A percentile compares a stretch with the other conserved stretches of the same genome.
phyloP scores from a whole-genome alignment of 2,329 filamentous ascomycete genomes.

The Waltergamsia citrina region DNA sequence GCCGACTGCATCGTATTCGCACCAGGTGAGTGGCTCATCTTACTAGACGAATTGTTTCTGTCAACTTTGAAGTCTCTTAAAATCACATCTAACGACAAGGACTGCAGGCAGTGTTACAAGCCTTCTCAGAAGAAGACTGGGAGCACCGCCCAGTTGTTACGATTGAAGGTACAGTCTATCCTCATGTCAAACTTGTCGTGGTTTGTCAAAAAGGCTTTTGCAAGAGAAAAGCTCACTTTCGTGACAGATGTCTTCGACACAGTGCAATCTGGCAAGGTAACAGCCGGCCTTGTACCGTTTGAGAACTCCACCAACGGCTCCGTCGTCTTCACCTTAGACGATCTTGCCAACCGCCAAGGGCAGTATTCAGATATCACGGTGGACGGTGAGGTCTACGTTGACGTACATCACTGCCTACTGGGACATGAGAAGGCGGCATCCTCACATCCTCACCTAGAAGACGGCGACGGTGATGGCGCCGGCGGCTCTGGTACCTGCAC shows the following conservation, averaged over 20 bases:
- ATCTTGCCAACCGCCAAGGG: slow-evolving; percentile 65
- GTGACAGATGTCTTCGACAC: slow-evolving; percentile 65
- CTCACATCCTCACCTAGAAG: not conserved
- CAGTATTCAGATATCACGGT: slow-evolving; percentile 62
- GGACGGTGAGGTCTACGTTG: slow-evolving; percentile 75
- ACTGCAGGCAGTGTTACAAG: slow-evolving; percentile 31
- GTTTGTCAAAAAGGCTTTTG: too few species aligned
- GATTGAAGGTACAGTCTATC: slow-evolving; percentile 32
- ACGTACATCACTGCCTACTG: slow-evolving; percentile 81
- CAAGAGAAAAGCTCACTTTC: too few species aligned
- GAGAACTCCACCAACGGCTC: slow-evolving; percentile 95
- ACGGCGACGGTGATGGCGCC: slow-evolving; percentile 10
- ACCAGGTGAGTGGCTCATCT: slow-evolving; percentile 34
- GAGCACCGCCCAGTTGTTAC: slow-evolving; percentile 39
- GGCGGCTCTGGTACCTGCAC: slow-evolving; percentile 35
- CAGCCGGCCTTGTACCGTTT: slow-evolving; percentile 80
- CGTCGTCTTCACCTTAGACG: slow-evolving; percentile 82
- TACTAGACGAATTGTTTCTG: too few species aligned
- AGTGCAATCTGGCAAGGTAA: slow-evolving; percentile 56
- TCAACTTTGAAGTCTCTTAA: not conserved
- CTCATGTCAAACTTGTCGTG: not conserved
- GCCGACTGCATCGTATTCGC: slow-evolving; percentile 38
- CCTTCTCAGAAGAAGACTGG: slow-evolving; percentile 38
- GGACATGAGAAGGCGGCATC: slow-evolving; percentile 30
- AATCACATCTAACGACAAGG: not conserved